These are phyloP conservation scores for Termitomyces sp. DNA, from an alignment of 768 basidiomycete species.

Conservation along the genomic window DNA sequence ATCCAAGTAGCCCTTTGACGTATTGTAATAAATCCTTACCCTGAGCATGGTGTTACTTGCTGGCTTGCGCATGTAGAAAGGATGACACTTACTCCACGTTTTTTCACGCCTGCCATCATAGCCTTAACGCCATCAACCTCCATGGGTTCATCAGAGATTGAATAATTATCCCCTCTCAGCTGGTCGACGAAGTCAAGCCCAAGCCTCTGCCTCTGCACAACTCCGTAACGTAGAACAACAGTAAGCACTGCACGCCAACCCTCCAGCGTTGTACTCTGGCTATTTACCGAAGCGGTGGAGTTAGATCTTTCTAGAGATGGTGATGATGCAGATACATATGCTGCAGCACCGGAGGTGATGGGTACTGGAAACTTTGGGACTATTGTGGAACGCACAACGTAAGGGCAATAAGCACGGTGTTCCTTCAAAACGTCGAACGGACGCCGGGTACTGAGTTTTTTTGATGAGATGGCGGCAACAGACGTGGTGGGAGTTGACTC, in stretches of 20 bases:
- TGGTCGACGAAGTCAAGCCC: slow-evolving; percentile 20
- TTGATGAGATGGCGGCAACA: slow-evolving; percentile 19
- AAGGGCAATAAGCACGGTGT: slow-evolving; percentile 85
- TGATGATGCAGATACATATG: slow-evolving; percentile 15
- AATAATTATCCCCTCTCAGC: slow-evolving; percentile 5
- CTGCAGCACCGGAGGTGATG: slow-evolving; percentile 11
- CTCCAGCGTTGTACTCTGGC: slow-evolving; percentile 37
- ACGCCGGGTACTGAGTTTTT: slow-evolving; percentile 29
- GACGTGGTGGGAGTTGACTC: slow-evolving; percentile 12
- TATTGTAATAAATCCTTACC: slow-evolving; percentile 68
- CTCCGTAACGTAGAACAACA: slow-evolving; percentile 60
- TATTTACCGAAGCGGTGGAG: slow-evolving; percentile 24
- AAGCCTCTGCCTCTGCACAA: slow-evolving; percentile 47
- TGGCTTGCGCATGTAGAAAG: background rate
- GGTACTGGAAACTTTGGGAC: slow-evolving; percentile 51
- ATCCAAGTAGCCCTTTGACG: slow-evolving; percentile 62
- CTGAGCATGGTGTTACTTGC: slow-evolving; percentile 27
- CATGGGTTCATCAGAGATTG: slow-evolving; percentile 19
- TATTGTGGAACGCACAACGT: slow-evolving; percentile 62
- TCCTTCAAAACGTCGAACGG: slow-evolving; percentile 75
- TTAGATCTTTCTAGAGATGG: slow-evolving; percentile 16
- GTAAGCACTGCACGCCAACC: slow-evolving; percentile 80
- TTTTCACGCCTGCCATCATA: slow-evolving; percentile 77
- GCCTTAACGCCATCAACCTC: slow-evolving; percentile 54
- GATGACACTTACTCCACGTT: slow-evolving; percentile 51